Evolutionary conservation across 2,329 filamentous ascomycete species (phyloP), one percentile per base, ranked within the genome.

Genomic region (Penicillium hesseltinei): DNA sequence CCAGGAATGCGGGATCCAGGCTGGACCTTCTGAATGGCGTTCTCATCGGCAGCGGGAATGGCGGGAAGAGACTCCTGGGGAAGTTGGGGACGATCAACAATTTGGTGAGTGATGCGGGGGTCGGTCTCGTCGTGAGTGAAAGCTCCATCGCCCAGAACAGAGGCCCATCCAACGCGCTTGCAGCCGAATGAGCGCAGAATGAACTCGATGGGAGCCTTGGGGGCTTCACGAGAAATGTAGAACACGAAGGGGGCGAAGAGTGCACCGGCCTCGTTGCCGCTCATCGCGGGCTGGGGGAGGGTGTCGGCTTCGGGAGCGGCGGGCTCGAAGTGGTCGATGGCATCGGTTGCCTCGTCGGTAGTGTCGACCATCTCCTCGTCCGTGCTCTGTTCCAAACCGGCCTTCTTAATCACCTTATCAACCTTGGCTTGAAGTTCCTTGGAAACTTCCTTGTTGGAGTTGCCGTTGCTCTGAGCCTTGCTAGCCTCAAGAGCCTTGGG

Each of bases 161-260:
- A 83, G 71, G 97, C 93, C 94, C 94, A 99, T 42, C 92, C 94
- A 65, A 99, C 88, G 44, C 93, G 86, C 80, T 93, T 96, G 81
- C 93, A 97, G 62, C 94, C 94, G 71, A 97, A 99, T 3, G 93
- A 85, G 71, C 92, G 89, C 52, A 99, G 84, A 54, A 99, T 84
- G 72, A 99, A 96, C 74, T 99, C 94, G 23, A 99, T 81, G 3
- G 94, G 87, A 63, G 92, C 89, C 63, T 92, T 86, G 15, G 94
- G 94, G 4, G 93, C 92, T 78, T 99, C 94, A 68, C 94, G 89
- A 38, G 93, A 96, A 43, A 99, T 84, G 78, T 88, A 99, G 78
- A 99, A 87, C 33, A 92, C 96, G 76, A 89, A 92, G 59, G 91
- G 88, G 33, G 90, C 85, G 75, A 97, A 97, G 38, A 99, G 82